phyloP scores from a whole-genome alignment of 176 grass and related monocot genomes.

The Eleusine indica region DNA sequence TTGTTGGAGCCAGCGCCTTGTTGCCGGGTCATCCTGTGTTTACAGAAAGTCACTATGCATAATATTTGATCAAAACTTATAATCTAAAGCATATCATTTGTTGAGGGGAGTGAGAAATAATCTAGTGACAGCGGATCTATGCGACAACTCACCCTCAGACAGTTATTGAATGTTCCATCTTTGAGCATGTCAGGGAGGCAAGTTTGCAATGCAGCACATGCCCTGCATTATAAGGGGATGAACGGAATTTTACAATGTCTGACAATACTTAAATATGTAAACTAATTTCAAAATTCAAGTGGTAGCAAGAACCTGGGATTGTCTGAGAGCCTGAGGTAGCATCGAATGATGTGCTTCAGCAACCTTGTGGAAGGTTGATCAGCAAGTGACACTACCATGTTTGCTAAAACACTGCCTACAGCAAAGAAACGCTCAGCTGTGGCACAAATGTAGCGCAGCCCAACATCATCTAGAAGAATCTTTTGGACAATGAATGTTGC shows the following conservation, averaged over 20 bases:
- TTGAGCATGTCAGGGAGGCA: conserved; percentile 92
- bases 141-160: conserved; percentile 65
- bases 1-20: conserved; percentile 88
- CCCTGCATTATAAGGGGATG: conserved; percentile 42
- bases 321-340: conserved; percentile 97
- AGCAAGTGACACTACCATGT: conserved; percentile 92
- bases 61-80: not conserved
- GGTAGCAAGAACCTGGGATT: conserved; percentile 71
- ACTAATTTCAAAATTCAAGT: conserved; percentile 25
- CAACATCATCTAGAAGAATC: conserved; percentile 95
- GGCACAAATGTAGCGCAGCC: conserved; percentile 88
- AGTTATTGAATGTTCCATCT: conserved; percentile 86
- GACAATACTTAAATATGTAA: not conserved
- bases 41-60: not conserved
- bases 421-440: conserved; percentile 96
- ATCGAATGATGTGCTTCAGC: conserved; percentile 94
- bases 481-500: conserved; percentile 99
- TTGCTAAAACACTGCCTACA: conserved; percentile 90
- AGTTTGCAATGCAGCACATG: conserved; percentile 82
- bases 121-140: not conserved
- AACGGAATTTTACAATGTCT: not conserved
- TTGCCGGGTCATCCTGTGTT: conserved; percentile 83
- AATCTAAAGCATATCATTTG: not conserved
- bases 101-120: not conserved
- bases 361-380: conserved; percentile 97